phyloP scores from a whole-genome alignment of 345 rosid genomes.

The Brassica carinata region DNA sequence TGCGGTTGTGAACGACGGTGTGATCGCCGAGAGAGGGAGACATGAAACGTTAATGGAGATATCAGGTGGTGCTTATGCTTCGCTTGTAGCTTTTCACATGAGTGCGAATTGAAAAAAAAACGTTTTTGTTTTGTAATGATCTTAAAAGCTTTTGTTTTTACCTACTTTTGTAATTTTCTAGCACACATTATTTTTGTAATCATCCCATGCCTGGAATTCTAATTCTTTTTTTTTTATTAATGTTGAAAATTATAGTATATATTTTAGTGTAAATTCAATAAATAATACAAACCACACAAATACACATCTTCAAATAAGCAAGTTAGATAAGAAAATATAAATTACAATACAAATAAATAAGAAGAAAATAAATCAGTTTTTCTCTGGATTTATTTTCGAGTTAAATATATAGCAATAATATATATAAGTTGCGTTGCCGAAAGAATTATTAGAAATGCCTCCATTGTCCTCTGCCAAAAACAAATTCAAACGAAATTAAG shows the following conservation, averaged over 20 bases:
- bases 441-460: conserved; percentile 85
- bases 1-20: conserved; percentile 71
- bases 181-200: background rate
- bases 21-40: conserved; percentile 61
- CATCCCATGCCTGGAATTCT: background rate
- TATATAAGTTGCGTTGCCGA: conserved; percentile 79
- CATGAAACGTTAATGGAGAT: conserved; percentile 54
- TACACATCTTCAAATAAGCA: conserved; percentile 12
- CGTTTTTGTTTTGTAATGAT: background rate
- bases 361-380: background rate
- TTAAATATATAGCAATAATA: conserved; percentile 66
- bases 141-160: no score
- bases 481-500: background rate
- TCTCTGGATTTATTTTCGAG: conserved; percentile 24
- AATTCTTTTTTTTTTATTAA: background rate
- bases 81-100: conserved; percentile 20
- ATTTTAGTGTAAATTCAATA: background rate
- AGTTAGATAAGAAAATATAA: background rate
- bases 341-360: conserved; percentile 13
- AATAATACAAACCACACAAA: conserved; percentile 34
- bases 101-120: background rate
- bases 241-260: background rate
- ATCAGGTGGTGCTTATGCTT: conserved; percentile 59
- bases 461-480: conserved; percentile 86
- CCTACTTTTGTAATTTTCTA: background rate